phyloP scores from a whole-genome alignment of 1,284 basidiomycete species.

The Cyathus olla region DNA sequence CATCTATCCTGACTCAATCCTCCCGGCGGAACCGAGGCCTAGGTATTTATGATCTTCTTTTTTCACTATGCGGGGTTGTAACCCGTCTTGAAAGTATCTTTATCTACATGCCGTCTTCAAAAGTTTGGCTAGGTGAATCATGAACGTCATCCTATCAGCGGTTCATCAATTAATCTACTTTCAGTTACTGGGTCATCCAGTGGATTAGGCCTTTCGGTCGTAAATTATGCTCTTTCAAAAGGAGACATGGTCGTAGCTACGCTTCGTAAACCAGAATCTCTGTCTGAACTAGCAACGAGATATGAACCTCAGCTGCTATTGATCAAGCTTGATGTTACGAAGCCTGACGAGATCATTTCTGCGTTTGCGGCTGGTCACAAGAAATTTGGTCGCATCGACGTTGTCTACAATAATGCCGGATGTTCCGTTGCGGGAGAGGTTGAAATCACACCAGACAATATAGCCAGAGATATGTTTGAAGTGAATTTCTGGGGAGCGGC shows the following conservation, averaged over 20 bases:
- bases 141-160: too few species aligned
- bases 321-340: conserved; percentile 49
- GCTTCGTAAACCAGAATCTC: conserved; percentile 29
- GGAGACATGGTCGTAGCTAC: conserved; percentile 42
- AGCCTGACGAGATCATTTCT: conserved; percentile 26
- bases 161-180: background rate
- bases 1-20: too few species aligned
- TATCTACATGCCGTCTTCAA: too few species aligned
- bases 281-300: conserved; percentile 26
- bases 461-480: conserved; percentile 41
- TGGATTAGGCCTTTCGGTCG: background rate
- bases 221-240: background rate
- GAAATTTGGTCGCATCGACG: conserved; percentile 51
- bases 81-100: too few species aligned
- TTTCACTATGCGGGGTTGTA: too few species aligned
- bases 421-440: conserved; percentile 37
- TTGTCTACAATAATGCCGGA: conserved; percentile 57
- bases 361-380: conserved; percentile 44
- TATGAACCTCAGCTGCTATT: conserved; percentile 38
- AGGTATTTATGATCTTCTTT: too few species aligned
- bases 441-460: conserved; percentile 39
- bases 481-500: conserved; percentile 50
- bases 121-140: too few species aligned
- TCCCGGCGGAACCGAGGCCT: too few species aligned
- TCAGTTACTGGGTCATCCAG: background rate